Evolutionary conservation across 805 yeast genomes (phyloP).

Genomic region (Ogataea salicorniae): DNA sequence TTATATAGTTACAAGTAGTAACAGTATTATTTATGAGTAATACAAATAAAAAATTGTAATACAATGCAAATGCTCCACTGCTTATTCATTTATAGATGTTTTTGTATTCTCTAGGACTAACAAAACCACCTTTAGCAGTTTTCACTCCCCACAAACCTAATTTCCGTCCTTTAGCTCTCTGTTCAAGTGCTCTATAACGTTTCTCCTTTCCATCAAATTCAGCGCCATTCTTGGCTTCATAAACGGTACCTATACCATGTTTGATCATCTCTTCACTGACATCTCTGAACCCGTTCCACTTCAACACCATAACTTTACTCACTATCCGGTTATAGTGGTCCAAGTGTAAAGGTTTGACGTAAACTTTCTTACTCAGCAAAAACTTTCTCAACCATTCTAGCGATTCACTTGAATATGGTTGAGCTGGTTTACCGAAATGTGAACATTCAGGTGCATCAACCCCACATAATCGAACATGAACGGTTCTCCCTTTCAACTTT

Average conservation of each 20-base stretch:
- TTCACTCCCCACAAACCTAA: slow-evolving; percentile 68
- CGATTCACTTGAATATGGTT: slow-evolving; percentile 83
- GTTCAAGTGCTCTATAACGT: slow-evolving; percentile 55
- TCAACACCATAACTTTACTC: slow-evolving; percentile 59
- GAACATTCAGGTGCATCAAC: slow-evolving; percentile 96
- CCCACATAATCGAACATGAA: slow-evolving; percentile 82
- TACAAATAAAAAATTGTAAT: not conserved
- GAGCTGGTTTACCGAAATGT: slow-evolving; percentile 92
- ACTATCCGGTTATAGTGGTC: slow-evolving; percentile 92
- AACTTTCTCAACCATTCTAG: slow-evolving; percentile 66
- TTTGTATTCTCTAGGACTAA: slow-evolving; percentile 81
- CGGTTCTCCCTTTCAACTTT: slow-evolving; percentile 57
- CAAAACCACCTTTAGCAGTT: slow-evolving; percentile 30
- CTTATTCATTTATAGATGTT: slow-evolving; percentile 31
- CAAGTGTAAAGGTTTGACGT: slow-evolving; percentile 69
- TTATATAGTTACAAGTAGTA: too few species aligned
- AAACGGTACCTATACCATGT: slow-evolving; percentile 79
- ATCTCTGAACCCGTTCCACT: slow-evolving; percentile 67
- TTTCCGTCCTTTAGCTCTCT: slow-evolving; percentile 47
- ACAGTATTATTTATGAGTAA: not conserved
- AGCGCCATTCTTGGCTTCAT: slow-evolving; percentile 75
- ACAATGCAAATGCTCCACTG: not conserved
- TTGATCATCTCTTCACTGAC: slow-evolving; percentile 84
- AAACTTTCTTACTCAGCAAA: slow-evolving; percentile 60
- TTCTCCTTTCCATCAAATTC: slow-evolving; percentile 79